phyloP scores from a whole-genome alignment of 1,284 basidiomycete genomes.

The Microbotryum saponariae region DNA sequence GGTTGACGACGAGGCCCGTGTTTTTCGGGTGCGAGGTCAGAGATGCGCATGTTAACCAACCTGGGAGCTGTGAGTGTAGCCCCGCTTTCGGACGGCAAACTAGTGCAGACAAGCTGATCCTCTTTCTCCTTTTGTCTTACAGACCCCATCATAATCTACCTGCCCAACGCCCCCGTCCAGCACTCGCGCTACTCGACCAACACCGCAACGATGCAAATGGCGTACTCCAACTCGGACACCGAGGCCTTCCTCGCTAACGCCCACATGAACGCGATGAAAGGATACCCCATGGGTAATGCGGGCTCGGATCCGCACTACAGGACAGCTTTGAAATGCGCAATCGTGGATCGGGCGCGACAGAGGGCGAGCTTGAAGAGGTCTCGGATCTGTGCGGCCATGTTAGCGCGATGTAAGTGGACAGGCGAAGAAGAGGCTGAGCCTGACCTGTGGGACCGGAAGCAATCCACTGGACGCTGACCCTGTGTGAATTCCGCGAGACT shows the following conservation, averaged over 20 bases:
- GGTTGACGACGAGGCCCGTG: conserved; percentile 60
- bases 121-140: background rate
- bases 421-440: too few relatives aligned
- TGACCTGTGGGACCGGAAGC: too few relatives aligned
- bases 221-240: conserved; percentile 33
- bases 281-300: conserved; percentile 34
- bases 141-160: conserved; percentile 31
- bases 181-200: conserved; percentile 31
- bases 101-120: too few relatives aligned
- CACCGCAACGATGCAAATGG: conserved; percentile 40
- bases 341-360: conserved; percentile 38
- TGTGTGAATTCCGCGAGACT: too few relatives aligned
- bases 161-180: conserved; percentile 31
- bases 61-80: too few relatives aligned
- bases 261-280: conserved; percentile 23
- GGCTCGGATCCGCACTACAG: conserved; percentile 40
- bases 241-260: conserved; percentile 29
- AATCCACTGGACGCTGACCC: too few relatives aligned
- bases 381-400: too few relatives aligned
- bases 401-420: too few relatives aligned
- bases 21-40: conserved; percentile 59
- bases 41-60: too few relatives aligned
- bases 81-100: too few relatives aligned
- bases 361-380: too few relatives aligned
- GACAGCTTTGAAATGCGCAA: conserved; percentile 44